These are phyloP conservation scores for Triadica sebifera DNA, from an alignment of 345 rosid species.

Conservation along the genomic window DNA sequence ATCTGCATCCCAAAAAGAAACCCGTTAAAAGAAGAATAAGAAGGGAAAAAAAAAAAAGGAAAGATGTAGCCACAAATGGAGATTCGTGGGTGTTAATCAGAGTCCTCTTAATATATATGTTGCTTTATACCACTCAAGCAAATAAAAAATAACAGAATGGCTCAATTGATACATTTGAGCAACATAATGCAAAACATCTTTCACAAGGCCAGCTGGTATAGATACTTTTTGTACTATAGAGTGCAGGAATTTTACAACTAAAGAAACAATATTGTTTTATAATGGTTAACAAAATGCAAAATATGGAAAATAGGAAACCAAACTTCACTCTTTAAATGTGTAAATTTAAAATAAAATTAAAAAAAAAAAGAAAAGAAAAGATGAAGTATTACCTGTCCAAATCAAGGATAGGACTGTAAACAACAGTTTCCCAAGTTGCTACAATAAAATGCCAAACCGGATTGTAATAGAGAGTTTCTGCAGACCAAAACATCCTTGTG, in stretches of 20 bases:
- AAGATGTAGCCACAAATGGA: no score
- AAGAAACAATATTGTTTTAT: no score
- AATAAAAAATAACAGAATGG: neutral
- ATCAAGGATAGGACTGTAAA: slow-evolving; percentile 92
- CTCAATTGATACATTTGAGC: neutral
- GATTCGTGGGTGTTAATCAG: neutral
- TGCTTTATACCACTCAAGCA: neutral
- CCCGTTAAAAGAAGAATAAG: neutral
- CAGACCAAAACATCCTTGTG: slow-evolving; percentile 96
- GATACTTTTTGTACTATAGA: neutral
- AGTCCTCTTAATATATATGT: neutral
- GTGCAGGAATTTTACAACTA: neutral
- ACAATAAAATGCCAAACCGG: slow-evolving; percentile 93
- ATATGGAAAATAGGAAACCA: neutral
- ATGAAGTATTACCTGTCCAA: slow-evolving; percentile 68
- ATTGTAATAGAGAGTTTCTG: slow-evolving; percentile 91
- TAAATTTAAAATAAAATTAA: neutral
- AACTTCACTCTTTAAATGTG: neutral
- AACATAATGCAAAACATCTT: neutral
- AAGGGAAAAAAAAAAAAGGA: no score
- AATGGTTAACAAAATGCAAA: neutral
- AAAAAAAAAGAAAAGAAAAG: neutral
- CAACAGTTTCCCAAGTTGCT: slow-evolving; percentile 83
- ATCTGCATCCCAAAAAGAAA: slow-evolving; percentile 42
- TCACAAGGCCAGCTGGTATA: neutral